phyloP scores from a whole-genome alignment of 2,329 filamentous ascomycete species.

The Venturia asperata region DNA sequence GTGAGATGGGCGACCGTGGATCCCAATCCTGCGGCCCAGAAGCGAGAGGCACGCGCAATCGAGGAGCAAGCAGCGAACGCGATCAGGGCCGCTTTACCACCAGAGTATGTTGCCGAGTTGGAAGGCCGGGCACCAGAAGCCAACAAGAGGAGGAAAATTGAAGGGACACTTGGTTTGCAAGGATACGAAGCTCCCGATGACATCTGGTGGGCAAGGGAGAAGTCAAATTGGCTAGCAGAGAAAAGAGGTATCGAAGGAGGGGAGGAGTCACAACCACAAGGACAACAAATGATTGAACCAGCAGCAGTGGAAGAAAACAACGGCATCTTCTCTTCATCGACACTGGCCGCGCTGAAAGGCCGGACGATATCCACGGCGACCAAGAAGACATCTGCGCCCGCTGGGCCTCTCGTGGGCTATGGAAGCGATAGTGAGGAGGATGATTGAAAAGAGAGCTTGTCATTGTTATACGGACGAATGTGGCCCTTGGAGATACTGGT shows the following conservation, averaged over 20 bases:
- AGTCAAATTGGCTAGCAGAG: constrained; percentile 58
- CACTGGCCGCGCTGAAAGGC: constrained; percentile 66
- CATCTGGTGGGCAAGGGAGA: constrained; percentile 80
- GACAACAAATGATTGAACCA: constrained; percentile 41
- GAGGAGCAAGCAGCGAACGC: constrained; percentile 97
- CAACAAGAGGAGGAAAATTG: constrained; percentile 79
- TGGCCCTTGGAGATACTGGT: too few species aligned
- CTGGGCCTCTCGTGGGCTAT: constrained; percentile 76
- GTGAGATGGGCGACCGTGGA: constrained; percentile 96
- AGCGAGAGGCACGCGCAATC: constrained; percentile 77
- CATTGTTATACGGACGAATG: too few species aligned
- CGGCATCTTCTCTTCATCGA: constrained; percentile 76
- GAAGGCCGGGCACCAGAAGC: constrained; percentile 86
- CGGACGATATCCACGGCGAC: constrained; percentile 45
- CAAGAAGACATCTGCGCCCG: constrained; percentile 45
- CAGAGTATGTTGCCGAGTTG: constrained; percentile 85
- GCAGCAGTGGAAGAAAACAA: constrained; percentile 38
- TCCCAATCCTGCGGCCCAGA: constrained; percentile 90
- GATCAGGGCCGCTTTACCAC: constrained; percentile 77
- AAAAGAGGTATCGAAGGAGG: constrained; percentile 39
- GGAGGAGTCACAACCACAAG: constrained; percentile 40
- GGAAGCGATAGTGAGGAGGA: constrained; percentile 81
- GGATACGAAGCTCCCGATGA: constrained; percentile 93
- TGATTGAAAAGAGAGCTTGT: constrained; percentile 22
- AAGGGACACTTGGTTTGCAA: constrained; percentile 79